Evolutionary conservation across 768 basidiomycete species (phyloP).

Genomic region (Antrodiella citrinella): DNA sequence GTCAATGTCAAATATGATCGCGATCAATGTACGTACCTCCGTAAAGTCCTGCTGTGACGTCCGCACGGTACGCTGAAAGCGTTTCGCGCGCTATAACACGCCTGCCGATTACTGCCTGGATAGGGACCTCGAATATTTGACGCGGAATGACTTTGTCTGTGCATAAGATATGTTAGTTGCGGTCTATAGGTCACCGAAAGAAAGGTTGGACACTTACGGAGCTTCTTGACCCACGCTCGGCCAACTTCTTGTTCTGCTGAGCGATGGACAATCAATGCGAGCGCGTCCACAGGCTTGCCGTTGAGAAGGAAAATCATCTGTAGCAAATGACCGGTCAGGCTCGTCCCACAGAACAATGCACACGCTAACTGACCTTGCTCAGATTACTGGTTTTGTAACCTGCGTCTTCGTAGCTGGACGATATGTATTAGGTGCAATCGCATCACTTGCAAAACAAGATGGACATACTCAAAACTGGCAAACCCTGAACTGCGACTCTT

Average conservation of each 20-base stretch:
- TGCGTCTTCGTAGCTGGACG: conserved; percentile 81
- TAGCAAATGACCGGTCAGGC: not conserved
- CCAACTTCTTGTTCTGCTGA: conserved; percentile 71
- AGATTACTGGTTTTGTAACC: conserved; percentile 80
- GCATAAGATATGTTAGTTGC: not conserved
- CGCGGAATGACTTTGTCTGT: conserved; percentile 86
- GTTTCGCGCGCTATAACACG: conserved; percentile 88
- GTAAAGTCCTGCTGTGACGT: conserved; percentile 91
- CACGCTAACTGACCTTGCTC: conserved; percentile 52
- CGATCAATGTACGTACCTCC: conserved; percentile 75
- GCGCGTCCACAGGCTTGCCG: conserved; percentile 82
- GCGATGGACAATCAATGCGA: conserved; percentile 86
- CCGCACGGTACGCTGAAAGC: conserved; percentile 75
- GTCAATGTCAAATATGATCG: conserved; percentile 1
- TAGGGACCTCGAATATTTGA: conserved; percentile 91
- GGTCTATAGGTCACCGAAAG: not conserved
- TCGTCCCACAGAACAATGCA: not conserved
- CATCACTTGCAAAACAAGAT: not conserved
- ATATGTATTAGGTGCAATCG: conserved; percentile 1
- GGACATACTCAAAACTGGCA: conserved; percentile 80
- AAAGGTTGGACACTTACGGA: conserved; percentile 49
- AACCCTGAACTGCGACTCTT: conserved; percentile 91
- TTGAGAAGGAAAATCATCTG: conserved; percentile 92
- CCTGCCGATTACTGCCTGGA: conserved; percentile 86
- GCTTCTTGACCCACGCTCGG: conserved; percentile 82